Evolutionary conservation across 352 stramenopile species (phyloP), one percentile per base, ranked within the genome.

Genomic region (Globisporangium carolinianum): DNA sequence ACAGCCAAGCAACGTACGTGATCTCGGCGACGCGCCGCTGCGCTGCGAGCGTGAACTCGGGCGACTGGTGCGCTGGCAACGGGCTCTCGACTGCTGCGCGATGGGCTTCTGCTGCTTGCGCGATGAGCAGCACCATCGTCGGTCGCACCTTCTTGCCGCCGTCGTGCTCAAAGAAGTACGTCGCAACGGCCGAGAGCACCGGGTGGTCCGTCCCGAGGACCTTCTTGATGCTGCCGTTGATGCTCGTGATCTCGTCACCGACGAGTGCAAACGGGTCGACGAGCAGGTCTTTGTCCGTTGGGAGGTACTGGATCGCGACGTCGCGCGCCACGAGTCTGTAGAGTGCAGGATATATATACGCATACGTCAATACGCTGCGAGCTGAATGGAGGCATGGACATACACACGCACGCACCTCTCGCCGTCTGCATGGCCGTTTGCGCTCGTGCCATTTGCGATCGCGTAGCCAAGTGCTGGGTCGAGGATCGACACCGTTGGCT

Each of bases 81-180:
- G 73, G 73, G 3, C 53, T 61, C 4, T 65, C 72, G 10, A 70
- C 68, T 14, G 75, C 73, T 1, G 58, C 68, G 49, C 77, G 84
- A 47, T 91, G 85, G 11, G 87, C 85, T 55, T 97, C 88, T 6
- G 97, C 87, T 15, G 95, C 95, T 53, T 89, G 72, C 5, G 95
- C 82, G 63, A 99, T 82, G 7, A 99, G 79, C 57, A 98, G 78
- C 11, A 99, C 92, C 94, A 99, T 98, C 6, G 97, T 97, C 8
- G 97, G 96, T 0, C 97, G 88, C 54, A 99, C 89, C 69, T 99
- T 99, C 70, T 99, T 99, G 64, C 97, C 97, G 56, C 91, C 95
- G 58, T 97, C 91, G 60, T 90, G 75, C 61, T 94, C 83, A 55
- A 98, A 96, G 69, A 99, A 99, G 70, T 95, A 94, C 69, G 95